Conservation (phyloP, 495 filamentous ascomycete species). For the Aspergillus coremiiformis region DNA sequence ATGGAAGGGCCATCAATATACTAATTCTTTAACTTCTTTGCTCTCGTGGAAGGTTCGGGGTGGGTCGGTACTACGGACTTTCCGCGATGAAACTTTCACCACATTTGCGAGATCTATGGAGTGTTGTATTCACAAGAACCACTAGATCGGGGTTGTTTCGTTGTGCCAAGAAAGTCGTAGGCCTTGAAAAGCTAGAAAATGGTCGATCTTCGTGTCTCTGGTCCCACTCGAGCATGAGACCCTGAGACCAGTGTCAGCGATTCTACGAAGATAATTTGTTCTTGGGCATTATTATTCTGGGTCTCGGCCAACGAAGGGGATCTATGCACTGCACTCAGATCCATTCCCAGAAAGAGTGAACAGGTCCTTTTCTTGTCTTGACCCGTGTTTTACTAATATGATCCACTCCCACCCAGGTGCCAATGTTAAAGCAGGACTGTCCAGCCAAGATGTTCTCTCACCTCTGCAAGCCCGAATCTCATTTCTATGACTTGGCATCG, state of each 20-base stretch:
- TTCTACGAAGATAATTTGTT: background rate
- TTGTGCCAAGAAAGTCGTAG: background rate
- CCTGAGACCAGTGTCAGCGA: background rate
- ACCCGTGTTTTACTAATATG: background rate
- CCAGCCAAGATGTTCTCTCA: background rate
- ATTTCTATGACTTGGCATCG: background rate
- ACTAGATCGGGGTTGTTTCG: background rate
- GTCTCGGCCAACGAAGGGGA: background rate
- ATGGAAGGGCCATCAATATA: too few species aligned
- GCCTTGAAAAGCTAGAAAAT: background rate
- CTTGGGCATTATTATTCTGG: background rate
- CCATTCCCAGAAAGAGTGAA: background rate
- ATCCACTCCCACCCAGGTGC: background rate
- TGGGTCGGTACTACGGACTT: background rate
- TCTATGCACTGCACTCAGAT: background rate
- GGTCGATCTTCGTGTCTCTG: background rate
- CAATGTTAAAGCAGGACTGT: background rate
- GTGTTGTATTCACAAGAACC: background rate
- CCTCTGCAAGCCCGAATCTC: background rate
- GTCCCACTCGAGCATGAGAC: background rate
- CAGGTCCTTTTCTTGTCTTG: background rate
- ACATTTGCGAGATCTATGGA: too few species aligned
- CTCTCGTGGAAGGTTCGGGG: background rate
- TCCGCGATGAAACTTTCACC: background rate
- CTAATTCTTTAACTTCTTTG: too few species aligned